Evolutionary conservation across 768 basidiomycete genomes (phyloP).

Genomic region (Flagelloscypha sp.): DNA sequence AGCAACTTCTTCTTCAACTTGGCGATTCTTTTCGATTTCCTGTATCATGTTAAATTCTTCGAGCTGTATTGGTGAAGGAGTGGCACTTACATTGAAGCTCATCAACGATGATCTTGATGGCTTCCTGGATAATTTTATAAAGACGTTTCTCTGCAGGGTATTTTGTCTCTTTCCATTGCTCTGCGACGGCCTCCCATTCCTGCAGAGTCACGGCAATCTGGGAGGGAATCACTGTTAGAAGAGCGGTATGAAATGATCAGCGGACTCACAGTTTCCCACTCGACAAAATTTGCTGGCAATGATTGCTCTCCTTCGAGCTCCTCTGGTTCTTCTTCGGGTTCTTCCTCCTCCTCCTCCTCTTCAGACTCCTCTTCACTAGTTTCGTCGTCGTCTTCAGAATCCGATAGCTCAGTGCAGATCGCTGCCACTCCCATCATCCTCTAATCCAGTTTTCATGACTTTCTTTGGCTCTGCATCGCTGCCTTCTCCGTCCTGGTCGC

Average conservation of each 20-base stretch:
- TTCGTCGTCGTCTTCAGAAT: constrained; percentile 13
- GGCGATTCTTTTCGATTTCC: constrained; percentile 56
- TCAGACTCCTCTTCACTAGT: constrained; percentile 9
- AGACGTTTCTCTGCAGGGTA: constrained; percentile 79
- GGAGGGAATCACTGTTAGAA: neutral
- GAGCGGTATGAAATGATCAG: neutral
- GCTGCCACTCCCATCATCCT: constrained; percentile 57
- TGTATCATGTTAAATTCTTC: constrained; percentile 18
- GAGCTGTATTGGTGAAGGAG: constrained; percentile 3
- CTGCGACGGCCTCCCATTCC: constrained; percentile 80
- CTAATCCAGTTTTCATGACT: constrained; percentile 44
- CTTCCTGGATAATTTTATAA: constrained; percentile 54
- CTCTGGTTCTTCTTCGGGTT: constrained; percentile 10
- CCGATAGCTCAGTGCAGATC: constrained; percentile 62
- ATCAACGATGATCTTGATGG: constrained; percentile 61
- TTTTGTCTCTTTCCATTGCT: constrained; percentile 65
- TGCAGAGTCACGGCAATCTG: constrained; percentile 77
- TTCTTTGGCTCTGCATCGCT: constrained; percentile 7
- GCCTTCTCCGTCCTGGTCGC: constrained; percentile 13
- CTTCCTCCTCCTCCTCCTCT: constrained; percentile 8
- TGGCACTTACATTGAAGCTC: constrained; percentile 50
- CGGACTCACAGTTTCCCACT: constrained; percentile 82
- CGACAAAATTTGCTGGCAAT: constrained; percentile 51
- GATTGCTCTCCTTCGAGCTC: too few species aligned
- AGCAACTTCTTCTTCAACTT: constrained; percentile 66